Conservation (phyloP, 139 green algal genomes). For the Coccomyxa sp. region DNA sequence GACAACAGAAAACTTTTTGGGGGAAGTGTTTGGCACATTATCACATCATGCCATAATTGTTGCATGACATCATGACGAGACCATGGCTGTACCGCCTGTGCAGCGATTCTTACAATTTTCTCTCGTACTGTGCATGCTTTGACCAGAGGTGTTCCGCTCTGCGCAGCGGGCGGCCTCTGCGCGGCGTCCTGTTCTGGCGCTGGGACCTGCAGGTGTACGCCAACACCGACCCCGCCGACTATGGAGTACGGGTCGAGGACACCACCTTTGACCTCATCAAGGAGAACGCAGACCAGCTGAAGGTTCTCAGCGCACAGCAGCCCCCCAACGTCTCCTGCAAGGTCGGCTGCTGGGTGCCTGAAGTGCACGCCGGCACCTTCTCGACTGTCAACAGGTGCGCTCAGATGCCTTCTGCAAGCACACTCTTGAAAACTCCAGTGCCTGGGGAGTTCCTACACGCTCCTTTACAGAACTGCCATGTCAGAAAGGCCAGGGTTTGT, state of each 20-base stretch:
- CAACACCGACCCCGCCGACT: neutral
- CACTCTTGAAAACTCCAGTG: neutral
- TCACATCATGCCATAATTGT: neutral
- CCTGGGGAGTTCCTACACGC: neutral
- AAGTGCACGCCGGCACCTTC: neutral
- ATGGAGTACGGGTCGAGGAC: constrained; percentile 11
- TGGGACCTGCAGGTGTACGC: constrained; percentile 15
- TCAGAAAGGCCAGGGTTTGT: neutral
- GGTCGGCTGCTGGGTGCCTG: constrained; percentile 23
- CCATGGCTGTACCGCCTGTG: no score
- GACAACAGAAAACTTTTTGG: no score
- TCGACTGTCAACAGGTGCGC: neutral
- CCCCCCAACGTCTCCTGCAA: constrained; percentile 6
- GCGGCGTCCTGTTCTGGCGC: constrained; percentile 22
- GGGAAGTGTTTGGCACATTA: neutral
- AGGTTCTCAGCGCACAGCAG: neutral
- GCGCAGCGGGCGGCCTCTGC: constrained; percentile 9
- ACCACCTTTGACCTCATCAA: constrained; percentile 19
- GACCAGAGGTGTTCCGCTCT: neutral
- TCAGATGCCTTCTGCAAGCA: neutral
- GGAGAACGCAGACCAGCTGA: constrained; percentile 4
- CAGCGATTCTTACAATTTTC: no score
- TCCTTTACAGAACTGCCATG: neutral
- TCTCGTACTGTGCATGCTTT: no score
- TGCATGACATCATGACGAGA: no score